phyloP scores from a whole-genome alignment of 768 basidiomycete genomes.

The Boletus sp. region DNA sequence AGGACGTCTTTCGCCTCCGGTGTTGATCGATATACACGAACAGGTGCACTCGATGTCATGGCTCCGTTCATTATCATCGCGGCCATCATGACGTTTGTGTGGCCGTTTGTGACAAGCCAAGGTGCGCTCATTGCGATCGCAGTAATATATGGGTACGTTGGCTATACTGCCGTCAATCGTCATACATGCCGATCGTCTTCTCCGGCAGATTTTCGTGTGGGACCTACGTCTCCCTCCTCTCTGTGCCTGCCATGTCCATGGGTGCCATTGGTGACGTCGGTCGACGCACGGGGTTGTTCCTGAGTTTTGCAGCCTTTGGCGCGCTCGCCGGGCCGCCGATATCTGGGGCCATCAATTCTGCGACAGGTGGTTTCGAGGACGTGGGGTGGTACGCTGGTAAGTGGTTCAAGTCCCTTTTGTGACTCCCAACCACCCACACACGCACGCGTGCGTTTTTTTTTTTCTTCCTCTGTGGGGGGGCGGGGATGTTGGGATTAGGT shows the following conservation, averaged over 20 bases:
- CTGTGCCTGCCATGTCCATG: slow-evolving; percentile 57
- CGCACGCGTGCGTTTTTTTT: not conserved
- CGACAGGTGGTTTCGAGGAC: slow-evolving; percentile 43
- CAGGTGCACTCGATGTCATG: slow-evolving; percentile 68
- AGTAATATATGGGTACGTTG: slow-evolving; percentile 59
- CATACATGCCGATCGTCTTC: not conserved
- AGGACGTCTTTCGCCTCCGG: not conserved
- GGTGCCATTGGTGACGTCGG: slow-evolving; percentile 62
- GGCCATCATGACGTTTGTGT: slow-evolving; percentile 58
- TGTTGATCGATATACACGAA: not conserved
- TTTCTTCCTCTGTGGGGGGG: too few relatives aligned
- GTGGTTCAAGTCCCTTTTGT: not conserved
- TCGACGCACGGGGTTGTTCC: slow-evolving; percentile 59
- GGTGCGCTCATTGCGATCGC: slow-evolving; percentile 49
- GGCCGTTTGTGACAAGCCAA: slow-evolving; percentile 59
- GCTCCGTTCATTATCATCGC: slow-evolving; percentile 56
- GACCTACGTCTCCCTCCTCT: slow-evolving; percentile 53
- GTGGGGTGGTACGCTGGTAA: slow-evolving; percentile 42
- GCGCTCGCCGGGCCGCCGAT: slow-evolving; percentile 70
- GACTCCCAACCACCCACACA: not conserved
- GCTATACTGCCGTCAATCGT: not conserved
- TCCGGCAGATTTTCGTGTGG: slow-evolving; percentile 54
- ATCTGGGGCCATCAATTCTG: slow-evolving; percentile 60
- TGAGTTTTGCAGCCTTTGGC: slow-evolving; percentile 58
- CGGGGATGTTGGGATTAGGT: too few relatives aligned